Percentiles rank a stretch among this genome's conserved stretches.
These are phyloP conservation scores for Vanderwaltozyma yarrowii DNA, from an alignment of 805 yeast genomes.

Conservation along the genomic window DNA sequence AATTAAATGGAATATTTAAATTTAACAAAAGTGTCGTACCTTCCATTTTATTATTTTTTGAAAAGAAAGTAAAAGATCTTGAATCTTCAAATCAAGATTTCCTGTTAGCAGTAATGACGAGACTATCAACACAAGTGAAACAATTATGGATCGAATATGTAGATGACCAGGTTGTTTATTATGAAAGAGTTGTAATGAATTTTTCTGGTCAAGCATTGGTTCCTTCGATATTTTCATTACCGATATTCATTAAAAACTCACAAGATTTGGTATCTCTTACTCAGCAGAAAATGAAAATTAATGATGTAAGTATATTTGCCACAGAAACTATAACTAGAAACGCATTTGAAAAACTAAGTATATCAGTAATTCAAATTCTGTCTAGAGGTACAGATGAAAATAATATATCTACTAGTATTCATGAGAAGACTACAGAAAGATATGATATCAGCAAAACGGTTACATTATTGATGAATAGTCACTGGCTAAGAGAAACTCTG, in stretches of 20 bases:
- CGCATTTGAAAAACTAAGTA: conserved; percentile 1
- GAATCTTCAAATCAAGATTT: conserved; percentile 57
- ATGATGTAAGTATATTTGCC: background rate
- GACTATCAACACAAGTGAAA: conserved; percentile 41
- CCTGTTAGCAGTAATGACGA: conserved; percentile 39
- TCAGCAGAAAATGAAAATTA: background rate
- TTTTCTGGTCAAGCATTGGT: conserved; percentile 32
- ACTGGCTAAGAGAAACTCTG: conserved; percentile 38
- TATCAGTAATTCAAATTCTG: conserved; percentile 4
- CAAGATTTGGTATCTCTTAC: conserved; percentile 28
- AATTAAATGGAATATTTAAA: conserved; percentile 19
- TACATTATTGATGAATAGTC: conserved; percentile 43
- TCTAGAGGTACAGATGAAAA: background rate
- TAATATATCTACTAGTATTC: background rate
- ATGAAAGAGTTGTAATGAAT: conserved; percentile 30
- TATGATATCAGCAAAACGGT: conserved; percentile 32
- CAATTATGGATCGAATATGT: conserved; percentile 51
- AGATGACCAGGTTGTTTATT: conserved; percentile 39
- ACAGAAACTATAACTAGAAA: conserved; percentile 2
- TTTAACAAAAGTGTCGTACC: conserved; percentile 34
- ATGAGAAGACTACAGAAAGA: conserved; percentile 1
- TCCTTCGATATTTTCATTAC: conserved; percentile 37
- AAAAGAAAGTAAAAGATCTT: conserved; percentile 26
- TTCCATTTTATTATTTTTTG: conserved; percentile 33
- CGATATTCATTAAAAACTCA: conserved; percentile 33